These are phyloP conservation scores for Botrytis pseudocinerea DNA, from an alignment of 2,329 filamentous ascomycete genomes.

Conservation along the genomic window DNA sequence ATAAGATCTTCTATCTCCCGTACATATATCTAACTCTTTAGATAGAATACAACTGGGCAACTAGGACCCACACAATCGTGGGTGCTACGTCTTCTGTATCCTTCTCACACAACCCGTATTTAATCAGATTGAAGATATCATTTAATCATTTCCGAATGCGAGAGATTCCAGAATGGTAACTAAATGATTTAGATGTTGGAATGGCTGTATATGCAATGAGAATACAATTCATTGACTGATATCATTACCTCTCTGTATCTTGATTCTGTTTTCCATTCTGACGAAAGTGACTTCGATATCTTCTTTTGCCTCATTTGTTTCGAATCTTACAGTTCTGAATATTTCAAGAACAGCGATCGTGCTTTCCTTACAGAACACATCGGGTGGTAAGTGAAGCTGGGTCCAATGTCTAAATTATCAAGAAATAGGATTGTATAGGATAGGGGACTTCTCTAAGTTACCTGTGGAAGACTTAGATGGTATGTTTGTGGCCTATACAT, in stretches of 20 bases:
- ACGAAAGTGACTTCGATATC: neutral
- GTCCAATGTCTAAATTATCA: rapidly evolving
- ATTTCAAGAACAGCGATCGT: rapidly evolving
- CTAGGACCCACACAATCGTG: no score
- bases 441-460: neutral
- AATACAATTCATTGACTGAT: rapidly evolving
- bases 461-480: neutral
- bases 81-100: no score
- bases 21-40: no score
- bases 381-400: neutral
- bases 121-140: no score
- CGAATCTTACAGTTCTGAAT: rapidly evolving
- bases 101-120: no score
- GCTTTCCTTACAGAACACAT: neutral
- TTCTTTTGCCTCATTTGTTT: neutral
- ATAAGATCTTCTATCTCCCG: no score
- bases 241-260: rapidly evolving
- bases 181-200: no score
- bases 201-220: no score
- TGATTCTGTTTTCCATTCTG: neutral
- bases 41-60: no score
- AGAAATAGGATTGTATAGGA: neutral
- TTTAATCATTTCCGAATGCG: no score
- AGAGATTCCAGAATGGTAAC: no score
- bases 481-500: rapidly evolving